Conservation (phyloP, 2,329 filamentous ascomycete genomes). For the Fonsecaea multimorphosa region DNA sequence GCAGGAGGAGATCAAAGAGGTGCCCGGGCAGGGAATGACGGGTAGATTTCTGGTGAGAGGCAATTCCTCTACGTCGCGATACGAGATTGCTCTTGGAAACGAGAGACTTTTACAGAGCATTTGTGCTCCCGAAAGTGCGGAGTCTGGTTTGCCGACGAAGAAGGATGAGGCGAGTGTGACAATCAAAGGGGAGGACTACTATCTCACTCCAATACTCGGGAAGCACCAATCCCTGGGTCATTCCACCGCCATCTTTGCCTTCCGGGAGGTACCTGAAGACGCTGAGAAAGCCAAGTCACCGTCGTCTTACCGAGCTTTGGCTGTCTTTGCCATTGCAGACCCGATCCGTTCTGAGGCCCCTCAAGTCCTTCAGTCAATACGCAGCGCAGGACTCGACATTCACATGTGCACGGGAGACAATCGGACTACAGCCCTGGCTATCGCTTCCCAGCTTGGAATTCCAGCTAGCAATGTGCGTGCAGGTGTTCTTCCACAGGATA, state of each 20-base stretch:
- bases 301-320: conserved; percentile 56
- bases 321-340: conserved; percentile 78
- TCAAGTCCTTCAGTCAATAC: conserved; percentile 68
- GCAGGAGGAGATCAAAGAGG: conserved; percentile 56
- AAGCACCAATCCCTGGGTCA: conserved; percentile 45
- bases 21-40: conserved; percentile 64
- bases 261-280: conserved; percentile 42
- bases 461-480: conserved; percentile 76
- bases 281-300: conserved; percentile 11
- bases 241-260: conserved; percentile 53
- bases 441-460: conserved; percentile 78
- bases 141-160: neutral
- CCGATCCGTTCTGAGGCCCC: conserved; percentile 76
- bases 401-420: conserved; percentile 97
- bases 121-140: neutral
- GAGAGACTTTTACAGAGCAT: conserved; percentile 56
- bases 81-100: conserved; percentile 63
- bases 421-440: conserved; percentile 77
- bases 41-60: conserved; percentile 53
- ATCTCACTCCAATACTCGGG: conserved; percentile 22
- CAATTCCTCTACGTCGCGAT: conserved; percentile 39
- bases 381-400: conserved; percentile 67
- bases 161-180: neutral
- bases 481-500: conserved; percentile 83
- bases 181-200: conserved; percentile 22